A percentile compares a stretch with the other conserved stretches of the same genome.
Conservation (phyloP, 2,329 filamentous ascomycete genomes). For the Leptographium radiaticola region DNA sequence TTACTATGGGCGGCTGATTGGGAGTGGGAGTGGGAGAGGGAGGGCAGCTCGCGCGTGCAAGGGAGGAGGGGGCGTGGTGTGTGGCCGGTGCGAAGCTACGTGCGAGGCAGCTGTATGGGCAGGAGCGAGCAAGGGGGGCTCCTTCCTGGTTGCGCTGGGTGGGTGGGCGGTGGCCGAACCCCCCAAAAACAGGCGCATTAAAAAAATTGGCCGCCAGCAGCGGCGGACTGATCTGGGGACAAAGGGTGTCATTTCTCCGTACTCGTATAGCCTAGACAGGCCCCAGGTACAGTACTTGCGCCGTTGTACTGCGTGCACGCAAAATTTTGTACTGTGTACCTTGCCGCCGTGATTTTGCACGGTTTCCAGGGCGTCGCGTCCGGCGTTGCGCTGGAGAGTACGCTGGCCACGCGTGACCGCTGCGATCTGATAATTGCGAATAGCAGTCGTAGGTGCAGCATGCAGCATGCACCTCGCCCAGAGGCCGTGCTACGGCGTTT, state of each 20-base stretch:
- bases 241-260: conserved; percentile 7
- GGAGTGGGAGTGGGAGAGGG: conserved; percentile 18
- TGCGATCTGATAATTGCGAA: too few relatives aligned
- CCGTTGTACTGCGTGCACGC: conserved; percentile 9
- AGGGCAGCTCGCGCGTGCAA: conserved; percentile 2
- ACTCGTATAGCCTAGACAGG: conserved; percentile 7
- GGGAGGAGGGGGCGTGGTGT: conserved; percentile 2
- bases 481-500: too few relatives aligned
- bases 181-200: conserved; percentile 8
- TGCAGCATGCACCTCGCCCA: too few relatives aligned
- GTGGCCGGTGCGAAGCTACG: neutral
- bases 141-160: conserved; percentile 6
- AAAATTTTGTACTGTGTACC: conserved; percentile 10
- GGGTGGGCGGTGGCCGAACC: conserved; percentile 15
- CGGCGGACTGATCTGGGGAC: conserved; percentile 9
- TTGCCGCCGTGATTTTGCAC: neutral
- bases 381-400: too few relatives aligned
- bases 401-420: too few relatives aligned
- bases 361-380: too few relatives aligned
- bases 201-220: conserved; percentile 5
- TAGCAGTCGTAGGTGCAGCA: too few relatives aligned
- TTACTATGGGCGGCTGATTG: conserved; percentile 54
- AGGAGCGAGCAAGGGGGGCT: neutral
- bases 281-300: neutral
- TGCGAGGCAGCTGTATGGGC: neutral